phyloP scores from a whole-genome alignment of 2,329 filamentous ascomycete species.

The Diaporthe batatas region DNA sequence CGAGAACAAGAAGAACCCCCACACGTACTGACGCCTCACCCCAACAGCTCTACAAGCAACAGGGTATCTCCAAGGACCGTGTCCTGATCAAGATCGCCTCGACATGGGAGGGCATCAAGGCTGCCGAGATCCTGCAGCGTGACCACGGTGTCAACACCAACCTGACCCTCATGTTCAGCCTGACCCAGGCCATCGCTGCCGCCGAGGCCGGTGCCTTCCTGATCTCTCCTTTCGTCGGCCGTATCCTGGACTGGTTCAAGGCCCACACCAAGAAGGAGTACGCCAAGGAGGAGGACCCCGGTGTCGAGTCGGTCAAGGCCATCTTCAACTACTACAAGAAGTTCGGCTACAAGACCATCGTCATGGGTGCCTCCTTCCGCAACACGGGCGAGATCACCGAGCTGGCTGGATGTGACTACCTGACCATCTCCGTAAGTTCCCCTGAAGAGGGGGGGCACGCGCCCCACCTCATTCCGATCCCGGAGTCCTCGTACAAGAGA shows the following conservation, averaged over 20 bases:
- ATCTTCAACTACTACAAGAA: conserved; percentile 99
- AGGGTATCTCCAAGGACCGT: conserved; percentile 93
- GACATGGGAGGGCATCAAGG: conserved; percentile 99
- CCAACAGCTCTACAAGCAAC: conserved; percentile 88
- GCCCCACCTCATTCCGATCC: conserved; percentile 13
- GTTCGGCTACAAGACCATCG: conserved; percentile 98
- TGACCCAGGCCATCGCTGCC: conserved; percentile 92
- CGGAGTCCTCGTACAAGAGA: not conserved
- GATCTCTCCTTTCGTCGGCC: conserved; percentile 98
- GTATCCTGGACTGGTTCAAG: conserved; percentile 99
- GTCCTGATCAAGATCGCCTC: conserved; percentile 99
- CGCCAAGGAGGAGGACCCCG: conserved; percentile 89
- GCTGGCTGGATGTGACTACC: conserved; percentile 97
- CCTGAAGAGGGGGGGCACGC: not conserved
- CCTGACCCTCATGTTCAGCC: conserved; percentile 98
- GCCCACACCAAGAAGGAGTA: conserved; percentile 94
- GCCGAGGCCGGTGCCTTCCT: conserved; percentile 97
- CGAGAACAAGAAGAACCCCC: not conserved
- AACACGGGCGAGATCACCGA: conserved; percentile 97
- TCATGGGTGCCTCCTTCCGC: conserved; percentile 99
- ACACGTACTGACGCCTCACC: conserved; percentile 32
- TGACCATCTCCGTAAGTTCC: conserved; percentile 89
- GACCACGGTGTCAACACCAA: conserved; percentile 98
- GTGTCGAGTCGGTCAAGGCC: conserved; percentile 90
- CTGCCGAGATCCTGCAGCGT: conserved; percentile 94